These are phyloP conservation scores for Trichosanthes cucumerina DNA, from an alignment of 306 rosid species.

Conservation along the genomic window DNA sequence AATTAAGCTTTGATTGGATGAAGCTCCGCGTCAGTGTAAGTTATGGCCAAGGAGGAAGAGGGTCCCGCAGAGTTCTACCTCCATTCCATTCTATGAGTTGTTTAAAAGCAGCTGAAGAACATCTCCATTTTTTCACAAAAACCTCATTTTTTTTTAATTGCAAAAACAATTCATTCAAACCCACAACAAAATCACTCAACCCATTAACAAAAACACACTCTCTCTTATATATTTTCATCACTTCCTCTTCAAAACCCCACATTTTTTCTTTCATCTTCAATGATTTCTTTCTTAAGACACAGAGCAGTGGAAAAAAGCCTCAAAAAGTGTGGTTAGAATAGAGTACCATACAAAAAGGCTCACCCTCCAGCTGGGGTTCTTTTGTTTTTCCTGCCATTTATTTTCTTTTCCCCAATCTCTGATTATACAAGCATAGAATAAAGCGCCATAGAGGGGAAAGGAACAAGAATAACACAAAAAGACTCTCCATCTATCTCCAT, in stretches of 20 bases:
- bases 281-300: slow-evolving; percentile 7
- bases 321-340: neutral
- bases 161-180: neutral
- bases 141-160: neutral
- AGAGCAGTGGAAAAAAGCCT: neutral
- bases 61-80: slow-evolving; percentile 27
- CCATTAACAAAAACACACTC: neutral
- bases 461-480: slow-evolving; percentile 18
- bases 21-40: slow-evolving; percentile 13
- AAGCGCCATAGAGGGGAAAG: slow-evolving; percentile 23
- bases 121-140: slow-evolving; percentile 17
- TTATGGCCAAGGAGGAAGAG: slow-evolving; percentile 19
- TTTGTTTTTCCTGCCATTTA: slow-evolving; percentile 17
- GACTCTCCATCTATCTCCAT: slow-evolving; percentile 23
- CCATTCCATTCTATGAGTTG: slow-evolving; percentile 15
- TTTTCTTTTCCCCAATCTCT: slow-evolving; percentile 5
- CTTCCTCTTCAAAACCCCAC: neutral
- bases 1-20: slow-evolving; percentile 12
- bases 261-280: slow-evolving; percentile 6
- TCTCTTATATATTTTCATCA: neutral
- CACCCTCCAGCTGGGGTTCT: slow-evolving; percentile 32
- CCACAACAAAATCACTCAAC: neutral
- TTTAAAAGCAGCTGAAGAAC: slow-evolving; percentile 61
- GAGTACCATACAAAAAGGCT: slow-evolving; percentile 1
- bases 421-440: slow-evolving; percentile 41